Conservation (phyloP, 1,284 basidiomycete species). For the Blastosporella zonata region DNA sequence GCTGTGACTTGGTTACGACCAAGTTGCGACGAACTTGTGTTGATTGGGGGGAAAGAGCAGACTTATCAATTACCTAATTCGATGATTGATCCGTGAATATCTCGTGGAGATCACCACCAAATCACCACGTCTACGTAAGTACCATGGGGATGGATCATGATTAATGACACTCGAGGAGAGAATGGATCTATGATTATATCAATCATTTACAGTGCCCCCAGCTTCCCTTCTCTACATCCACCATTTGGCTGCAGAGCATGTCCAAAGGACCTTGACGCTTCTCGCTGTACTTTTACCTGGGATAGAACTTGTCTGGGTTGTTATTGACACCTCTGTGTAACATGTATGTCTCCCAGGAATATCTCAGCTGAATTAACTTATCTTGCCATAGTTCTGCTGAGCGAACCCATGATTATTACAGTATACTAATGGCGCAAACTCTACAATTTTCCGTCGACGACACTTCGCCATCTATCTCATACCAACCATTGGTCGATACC, state of each 20-base stretch:
- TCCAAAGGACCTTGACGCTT: not conserved
- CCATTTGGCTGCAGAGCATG: conserved; percentile 3
- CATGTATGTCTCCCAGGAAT: not conserved
- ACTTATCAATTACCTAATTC: not conserved
- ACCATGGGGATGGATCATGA: not conserved
- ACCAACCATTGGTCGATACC: conserved; percentile 57
- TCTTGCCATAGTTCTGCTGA: conserved; percentile 11
- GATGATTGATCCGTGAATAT: conserved; percentile 4
- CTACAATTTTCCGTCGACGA: conserved; percentile 60
- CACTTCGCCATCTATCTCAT: conserved; percentile 60
- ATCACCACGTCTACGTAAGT: not conserved
- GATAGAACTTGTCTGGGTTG: not conserved
- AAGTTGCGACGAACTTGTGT: not conserved
- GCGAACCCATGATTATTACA: conserved; percentile 42
- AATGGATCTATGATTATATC: no score
- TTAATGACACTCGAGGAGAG: not conserved
- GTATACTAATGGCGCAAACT: conserved; percentile 49
- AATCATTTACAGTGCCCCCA: not conserved
- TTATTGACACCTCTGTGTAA: not conserved
- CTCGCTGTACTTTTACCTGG: not conserved
- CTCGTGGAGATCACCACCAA: not conserved
- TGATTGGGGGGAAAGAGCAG: not conserved
- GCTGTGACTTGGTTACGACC: not conserved
- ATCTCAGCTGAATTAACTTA: not conserved
- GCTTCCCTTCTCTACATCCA: not conserved